These are phyloP conservation scores for Cercospora sp. DNA, from an alignment of 2,329 filamentous ascomycete species.

Conservation along the genomic window DNA sequence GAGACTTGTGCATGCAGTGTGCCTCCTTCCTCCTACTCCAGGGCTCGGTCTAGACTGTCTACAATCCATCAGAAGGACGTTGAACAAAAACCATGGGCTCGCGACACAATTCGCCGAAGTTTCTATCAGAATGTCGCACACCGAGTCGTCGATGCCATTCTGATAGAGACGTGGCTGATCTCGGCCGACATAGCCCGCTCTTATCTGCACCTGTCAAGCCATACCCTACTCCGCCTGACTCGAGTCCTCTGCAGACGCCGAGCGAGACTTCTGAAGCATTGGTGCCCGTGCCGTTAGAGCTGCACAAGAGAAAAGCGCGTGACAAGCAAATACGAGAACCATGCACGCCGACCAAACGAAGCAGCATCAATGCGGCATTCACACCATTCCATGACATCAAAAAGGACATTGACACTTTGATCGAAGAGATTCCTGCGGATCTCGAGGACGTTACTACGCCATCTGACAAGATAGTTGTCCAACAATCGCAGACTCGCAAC, in stretches of 20 bases:
- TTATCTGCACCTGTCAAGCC: not conserved
- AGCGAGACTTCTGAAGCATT: not conserved
- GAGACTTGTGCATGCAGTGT: not conserved
- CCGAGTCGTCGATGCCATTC: not conserved
- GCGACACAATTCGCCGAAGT: not conserved
- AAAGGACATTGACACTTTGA: constrained; percentile 5
- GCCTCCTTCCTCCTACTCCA: not conserved
- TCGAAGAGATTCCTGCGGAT: not conserved
- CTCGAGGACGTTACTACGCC: not conserved
- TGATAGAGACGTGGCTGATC: not conserved
- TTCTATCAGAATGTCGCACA: not conserved
- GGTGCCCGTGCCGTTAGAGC: not conserved
- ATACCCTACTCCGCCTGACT: constrained; percentile 8
- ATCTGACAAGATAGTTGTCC: not conserved
- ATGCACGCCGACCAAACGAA: not conserved
- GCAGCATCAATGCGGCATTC: not conserved
- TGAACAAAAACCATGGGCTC: not conserved
- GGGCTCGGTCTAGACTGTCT: not conserved
- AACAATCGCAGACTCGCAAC: not conserved
- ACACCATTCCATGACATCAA: constrained; percentile 15
- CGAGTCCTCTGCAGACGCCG: not conserved
- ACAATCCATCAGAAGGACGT: not conserved
- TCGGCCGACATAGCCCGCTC: not conserved
- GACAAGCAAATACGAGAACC: not conserved
- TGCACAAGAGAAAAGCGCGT: not conserved